Conservation (phyloP, 2,329 filamentous ascomycete genomes). For the Fusarium foetens region DNA sequence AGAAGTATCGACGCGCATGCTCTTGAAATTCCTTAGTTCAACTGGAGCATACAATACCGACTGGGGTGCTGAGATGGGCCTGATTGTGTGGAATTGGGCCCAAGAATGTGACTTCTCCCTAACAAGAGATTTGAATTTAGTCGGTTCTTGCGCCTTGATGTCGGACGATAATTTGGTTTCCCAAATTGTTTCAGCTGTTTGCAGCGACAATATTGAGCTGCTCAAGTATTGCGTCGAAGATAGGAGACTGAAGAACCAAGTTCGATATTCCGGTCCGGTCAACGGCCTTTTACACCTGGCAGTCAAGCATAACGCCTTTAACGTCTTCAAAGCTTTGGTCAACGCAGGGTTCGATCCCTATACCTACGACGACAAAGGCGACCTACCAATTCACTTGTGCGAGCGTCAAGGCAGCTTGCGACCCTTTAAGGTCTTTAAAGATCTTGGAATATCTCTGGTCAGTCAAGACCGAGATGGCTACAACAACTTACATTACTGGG, state of each 20-base stretch:
- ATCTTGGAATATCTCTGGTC: neutral
- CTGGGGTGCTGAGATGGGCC: neutral
- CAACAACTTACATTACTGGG: neutral
- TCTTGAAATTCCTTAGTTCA: neutral
- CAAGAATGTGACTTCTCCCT: neutral
- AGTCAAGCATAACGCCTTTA: accelerated
- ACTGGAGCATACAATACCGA: neutral
- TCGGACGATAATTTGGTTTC: neutral
- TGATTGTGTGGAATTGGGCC: neutral
- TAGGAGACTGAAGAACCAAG: neutral
- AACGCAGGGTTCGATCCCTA: neutral
- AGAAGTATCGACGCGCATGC: neutral
- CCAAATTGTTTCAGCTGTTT: neutral
- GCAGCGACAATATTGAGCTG: accelerated
- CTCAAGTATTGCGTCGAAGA: neutral
- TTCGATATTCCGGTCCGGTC: accelerated
- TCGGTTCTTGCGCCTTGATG: neutral
- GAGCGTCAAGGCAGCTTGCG: neutral
- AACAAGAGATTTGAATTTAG: neutral
- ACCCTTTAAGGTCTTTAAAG: neutral
- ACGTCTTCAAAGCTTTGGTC: neutral
- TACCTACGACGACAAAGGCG: accelerated
- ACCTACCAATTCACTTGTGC: neutral
- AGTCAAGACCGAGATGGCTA: neutral
- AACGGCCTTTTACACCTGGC: neutral